Conservation (phyloP, 495 filamentous ascomycete species). For the Glarea lozoyensis region DNA sequence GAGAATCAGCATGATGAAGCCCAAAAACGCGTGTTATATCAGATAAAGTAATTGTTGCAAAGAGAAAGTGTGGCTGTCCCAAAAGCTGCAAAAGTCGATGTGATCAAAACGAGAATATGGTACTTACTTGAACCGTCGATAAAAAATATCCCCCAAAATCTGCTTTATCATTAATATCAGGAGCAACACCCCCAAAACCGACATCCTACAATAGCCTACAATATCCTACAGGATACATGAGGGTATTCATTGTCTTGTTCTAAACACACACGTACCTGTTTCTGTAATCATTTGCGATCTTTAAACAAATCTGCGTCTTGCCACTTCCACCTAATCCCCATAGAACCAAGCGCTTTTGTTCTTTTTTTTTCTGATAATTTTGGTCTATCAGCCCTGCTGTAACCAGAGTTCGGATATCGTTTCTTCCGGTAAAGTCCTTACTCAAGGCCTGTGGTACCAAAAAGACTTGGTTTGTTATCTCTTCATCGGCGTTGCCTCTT, state of each 20-base stretch:
- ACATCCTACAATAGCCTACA: too few species aligned
- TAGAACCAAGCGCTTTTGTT: conserved; percentile 13
- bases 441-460: conserved; percentile 10
- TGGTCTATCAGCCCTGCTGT: not conserved
- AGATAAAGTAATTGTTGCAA: too few species aligned
- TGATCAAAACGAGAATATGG: conserved; percentile 19
- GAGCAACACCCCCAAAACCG: too few species aligned
- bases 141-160: conserved; percentile 38
- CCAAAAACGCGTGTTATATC: too few species aligned
- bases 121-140: conserved; percentile 34
- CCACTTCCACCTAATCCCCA: conserved; percentile 25
- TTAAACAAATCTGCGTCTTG: conserved; percentile 31
- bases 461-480: conserved; percentile 13
- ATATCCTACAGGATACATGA: too few species aligned
- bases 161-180: too few species aligned
- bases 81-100: conserved; percentile 21
- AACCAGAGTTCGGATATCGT: conserved; percentile 1
- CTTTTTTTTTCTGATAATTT: not conserved
- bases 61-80: too few species aligned
- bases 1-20: too few species aligned
- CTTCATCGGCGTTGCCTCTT: conserved; percentile 1
- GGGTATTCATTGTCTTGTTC: too few species aligned
- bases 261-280: not conserved
- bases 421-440: conserved; percentile 16
- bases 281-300: conserved; percentile 21